phyloP scores from a whole-genome alignment of 192 early-diverging fungal species.

The Haplosporangium gracile region DNA sequence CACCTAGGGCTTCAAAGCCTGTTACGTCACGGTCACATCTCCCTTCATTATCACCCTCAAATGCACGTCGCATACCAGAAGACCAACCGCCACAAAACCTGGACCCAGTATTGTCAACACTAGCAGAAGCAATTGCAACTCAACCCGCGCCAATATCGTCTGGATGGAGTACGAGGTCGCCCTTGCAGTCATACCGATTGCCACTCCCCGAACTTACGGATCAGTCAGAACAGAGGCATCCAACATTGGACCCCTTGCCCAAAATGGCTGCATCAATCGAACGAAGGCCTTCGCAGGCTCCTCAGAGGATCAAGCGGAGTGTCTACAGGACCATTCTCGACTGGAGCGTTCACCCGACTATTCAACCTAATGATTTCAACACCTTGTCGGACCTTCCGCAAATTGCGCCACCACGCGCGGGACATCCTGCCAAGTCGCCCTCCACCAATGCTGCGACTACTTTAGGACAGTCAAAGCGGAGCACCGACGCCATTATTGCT shows the following conservation, averaged over 20 bases:
- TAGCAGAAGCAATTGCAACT: not conserved
- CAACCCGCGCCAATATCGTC: conserved; percentile 8
- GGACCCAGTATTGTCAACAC: not conserved
- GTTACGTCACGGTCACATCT: not conserved
- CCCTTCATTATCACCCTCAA: not conserved
- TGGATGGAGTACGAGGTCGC: not conserved
- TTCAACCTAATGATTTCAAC: conserved; percentile 29
- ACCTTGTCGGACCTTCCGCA: not conserved
- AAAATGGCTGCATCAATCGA: not conserved
- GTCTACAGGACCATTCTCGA: conserved; percentile 36
- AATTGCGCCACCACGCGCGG: no score
- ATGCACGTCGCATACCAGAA: not conserved
- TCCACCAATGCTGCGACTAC: not conserved
- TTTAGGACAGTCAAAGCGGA: no score
- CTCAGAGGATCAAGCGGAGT: conserved; percentile 1
- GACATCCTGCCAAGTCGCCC: not conserved
- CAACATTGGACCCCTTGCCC: not conserved
- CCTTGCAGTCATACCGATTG: not conserved
- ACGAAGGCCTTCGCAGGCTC: conserved; percentile 9
- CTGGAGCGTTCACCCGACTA: conserved; percentile 42
- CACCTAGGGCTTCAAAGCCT: not conserved
- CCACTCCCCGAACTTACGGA: not conserved
- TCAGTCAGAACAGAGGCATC: not conserved
- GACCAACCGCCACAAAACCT: not conserved
- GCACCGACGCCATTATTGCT: no score